phyloP scores from a whole-genome alignment of 2,329 filamentous ascomycete species.

The Phialemonium atrogriseum region DNA sequence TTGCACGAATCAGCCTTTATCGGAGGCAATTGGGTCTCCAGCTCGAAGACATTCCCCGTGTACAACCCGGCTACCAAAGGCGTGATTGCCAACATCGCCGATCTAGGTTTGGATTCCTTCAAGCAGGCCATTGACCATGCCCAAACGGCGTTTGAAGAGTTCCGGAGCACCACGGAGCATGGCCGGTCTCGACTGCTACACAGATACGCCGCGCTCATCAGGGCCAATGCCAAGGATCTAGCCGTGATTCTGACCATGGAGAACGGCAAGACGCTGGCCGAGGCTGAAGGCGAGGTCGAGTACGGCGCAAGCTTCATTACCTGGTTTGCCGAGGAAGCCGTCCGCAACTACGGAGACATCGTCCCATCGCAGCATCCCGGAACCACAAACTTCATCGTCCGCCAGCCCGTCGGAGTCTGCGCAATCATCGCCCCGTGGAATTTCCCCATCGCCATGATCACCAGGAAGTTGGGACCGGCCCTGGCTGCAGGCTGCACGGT shows the following conservation, averaged over 20 bases:
- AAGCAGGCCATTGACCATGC: too few relatives aligned
- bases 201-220: too few relatives aligned
- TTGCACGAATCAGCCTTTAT: too few relatives aligned
- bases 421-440: conserved; percentile 62
- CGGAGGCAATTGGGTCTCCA: too few relatives aligned
- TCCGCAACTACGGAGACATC: conserved; percentile 48
- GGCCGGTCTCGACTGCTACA: too few relatives aligned
- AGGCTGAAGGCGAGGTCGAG: conserved; percentile 48
- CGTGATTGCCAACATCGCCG: too few relatives aligned
- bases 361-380: conserved; percentile 51
- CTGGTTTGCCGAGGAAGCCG: conserved; percentile 57
- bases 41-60: too few relatives aligned
- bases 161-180: too few relatives aligned
- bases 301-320: conserved; percentile 54
- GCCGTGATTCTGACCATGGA: conserved; percentile 66
- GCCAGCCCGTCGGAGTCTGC: conserved; percentile 59
- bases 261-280: conserved; percentile 58
- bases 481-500: conserved; percentile 64
- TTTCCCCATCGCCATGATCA: conserved; percentile 46
- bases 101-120: too few relatives aligned
- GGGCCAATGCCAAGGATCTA: too few relatives aligned
- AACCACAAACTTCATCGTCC: conserved; percentile 54
- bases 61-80: too few relatives aligned
- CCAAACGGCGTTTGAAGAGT: too few relatives aligned
- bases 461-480: conserved; percentile 35